Evolutionary conservation across 306 rosid genomes (phyloP), one percentile per base, ranked within the genome.

Genomic region (Ceratonia siliqua): DNA sequence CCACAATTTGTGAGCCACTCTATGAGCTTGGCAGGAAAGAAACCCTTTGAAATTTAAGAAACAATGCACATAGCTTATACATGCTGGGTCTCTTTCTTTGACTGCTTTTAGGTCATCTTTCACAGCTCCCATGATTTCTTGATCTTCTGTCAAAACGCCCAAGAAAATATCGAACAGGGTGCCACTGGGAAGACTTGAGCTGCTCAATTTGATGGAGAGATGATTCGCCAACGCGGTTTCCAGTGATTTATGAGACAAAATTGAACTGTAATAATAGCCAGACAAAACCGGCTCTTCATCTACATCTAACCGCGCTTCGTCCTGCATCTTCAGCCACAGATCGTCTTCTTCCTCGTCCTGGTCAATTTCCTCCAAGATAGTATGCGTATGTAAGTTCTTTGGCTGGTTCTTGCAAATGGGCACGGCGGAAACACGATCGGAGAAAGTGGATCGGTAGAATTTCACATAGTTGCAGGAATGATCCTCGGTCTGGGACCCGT

Each of bases 41-140:
- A 94, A 94, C 7, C 98, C 97, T 35, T 94, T 94, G 90, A 87
- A 90, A 65, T 83, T 90, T 49, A 94, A 25, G 80, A 94, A 84
- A 63, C 97, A 90, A 68, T 91, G 97, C 2, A 88, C 83, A 13
- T 76, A 87, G 72, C 87, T 91, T 2, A 88, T 75, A 75, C 98
- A 94, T 38, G 98, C 94, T 2, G 97, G 97, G 73, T 94, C 98
- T 28, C 96, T 74, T 27, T 94, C 93, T 27, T 82, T 88, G n/a
- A 83, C 95, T 2, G 95, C 98, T 48, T 63, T 79, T 8, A 94
- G 54, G 58, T 94, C 97, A 35, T 48, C 45, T 55, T 68, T 69
- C 21, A 82, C 89, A 10, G 86, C 76, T 41, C 43, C 58, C 65
- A 85, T 35, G 57, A 90, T 77, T 9, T 81, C 85, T 1, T 38